phyloP scores from a whole-genome alignment of 148 eudicot genomes.

The Vaccinium corymbosum region DNA sequence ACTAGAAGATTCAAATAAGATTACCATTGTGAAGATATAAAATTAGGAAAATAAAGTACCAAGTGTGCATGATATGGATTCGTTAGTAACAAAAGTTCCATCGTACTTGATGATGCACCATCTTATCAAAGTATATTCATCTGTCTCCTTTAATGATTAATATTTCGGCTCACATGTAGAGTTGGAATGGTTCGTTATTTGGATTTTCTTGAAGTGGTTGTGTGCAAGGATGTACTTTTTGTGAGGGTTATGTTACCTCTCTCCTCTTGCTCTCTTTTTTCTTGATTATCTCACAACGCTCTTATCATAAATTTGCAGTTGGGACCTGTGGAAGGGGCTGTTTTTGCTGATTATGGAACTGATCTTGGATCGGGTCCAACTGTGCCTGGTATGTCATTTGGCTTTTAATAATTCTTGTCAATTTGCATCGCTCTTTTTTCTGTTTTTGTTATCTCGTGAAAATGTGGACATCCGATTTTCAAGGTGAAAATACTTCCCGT shows the following conservation, averaged over 20 bases:
- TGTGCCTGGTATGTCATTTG: conserved; percentile 64
- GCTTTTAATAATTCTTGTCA: neutral
- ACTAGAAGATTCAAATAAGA: neutral
- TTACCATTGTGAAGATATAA: neutral
- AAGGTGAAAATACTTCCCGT: neutral
- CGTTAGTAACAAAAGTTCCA: neutral
- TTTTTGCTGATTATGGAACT: conserved; percentile 93
- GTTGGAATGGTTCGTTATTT: neutral
- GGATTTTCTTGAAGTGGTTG: neutral
- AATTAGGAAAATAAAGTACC: neutral
- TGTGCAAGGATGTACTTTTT: neutral
- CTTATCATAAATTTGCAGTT: conserved; percentile 39
- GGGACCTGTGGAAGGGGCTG: conserved; percentile 87
- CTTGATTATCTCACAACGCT: neutral
- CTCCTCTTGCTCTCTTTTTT: neutral
- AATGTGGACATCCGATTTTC: neutral
- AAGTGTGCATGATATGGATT: neutral
- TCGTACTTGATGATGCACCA: neutral
- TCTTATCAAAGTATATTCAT: neutral
- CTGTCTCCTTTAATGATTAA: neutral
- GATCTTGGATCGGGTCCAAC: conserved; percentile 89
- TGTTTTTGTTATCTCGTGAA: neutral
- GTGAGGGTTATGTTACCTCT: neutral
- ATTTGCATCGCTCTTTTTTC: neutral
- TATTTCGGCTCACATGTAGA: neutral